A percentile compares a stretch with the other conserved stretches of the same genome.
Conservation (phyloP, 208 protist genomes). For the Wallacemonas sp. region DNA sequence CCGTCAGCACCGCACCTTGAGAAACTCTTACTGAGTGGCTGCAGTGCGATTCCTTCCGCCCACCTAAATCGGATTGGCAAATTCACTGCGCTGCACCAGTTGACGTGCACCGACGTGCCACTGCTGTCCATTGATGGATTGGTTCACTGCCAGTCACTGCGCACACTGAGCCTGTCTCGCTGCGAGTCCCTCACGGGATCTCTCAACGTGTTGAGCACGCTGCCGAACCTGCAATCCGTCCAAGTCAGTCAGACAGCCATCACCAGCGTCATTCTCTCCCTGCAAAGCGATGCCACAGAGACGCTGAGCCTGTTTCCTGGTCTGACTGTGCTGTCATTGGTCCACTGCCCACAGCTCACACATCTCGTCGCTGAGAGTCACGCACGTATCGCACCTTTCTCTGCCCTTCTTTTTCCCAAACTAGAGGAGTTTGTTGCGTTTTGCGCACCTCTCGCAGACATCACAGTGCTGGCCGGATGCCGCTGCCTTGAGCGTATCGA, state of each 20-base stretch:
- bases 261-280: neutral
- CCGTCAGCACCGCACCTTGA: neutral
- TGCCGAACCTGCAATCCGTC: neutral
- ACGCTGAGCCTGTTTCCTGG: neutral
- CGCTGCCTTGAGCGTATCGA: no score
- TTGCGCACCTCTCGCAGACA: no score
- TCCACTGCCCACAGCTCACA: neutral
- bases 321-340: neutral
- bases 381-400: no score
- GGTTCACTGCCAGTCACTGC: neutral
- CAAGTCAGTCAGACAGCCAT: neutral
- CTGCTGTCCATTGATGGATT: neutral
- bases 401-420: no score
- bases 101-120: neutral
- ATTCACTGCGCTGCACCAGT: neutral
- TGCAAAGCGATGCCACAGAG: neutral
- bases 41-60: neutral
- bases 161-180: neutral
- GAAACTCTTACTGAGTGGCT: neutral
- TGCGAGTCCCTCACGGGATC: neutral
- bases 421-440: no score
- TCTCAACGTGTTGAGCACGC: neutral
- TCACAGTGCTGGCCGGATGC: no score
- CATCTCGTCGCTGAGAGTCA: no score
- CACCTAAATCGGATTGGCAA: neutral